These are phyloP conservation scores for Mycena chlorophos DNA, from an alignment of 768 basidiomycete genomes.

Conservation along the genomic window DNA sequence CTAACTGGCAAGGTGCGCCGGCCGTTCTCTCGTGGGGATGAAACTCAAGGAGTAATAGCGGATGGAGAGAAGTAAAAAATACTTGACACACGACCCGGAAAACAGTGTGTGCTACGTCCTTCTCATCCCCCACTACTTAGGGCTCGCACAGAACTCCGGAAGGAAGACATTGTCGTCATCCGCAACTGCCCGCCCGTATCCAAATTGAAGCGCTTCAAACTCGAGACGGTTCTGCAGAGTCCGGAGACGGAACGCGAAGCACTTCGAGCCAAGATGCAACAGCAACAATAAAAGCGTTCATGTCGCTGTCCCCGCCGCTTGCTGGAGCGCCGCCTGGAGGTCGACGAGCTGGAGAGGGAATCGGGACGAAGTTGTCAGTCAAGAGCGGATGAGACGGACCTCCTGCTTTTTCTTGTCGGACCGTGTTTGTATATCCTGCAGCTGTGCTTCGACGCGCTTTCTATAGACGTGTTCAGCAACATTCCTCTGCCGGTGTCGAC, in stretches of 20 bases:
- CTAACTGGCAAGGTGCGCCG: constrained; percentile 68
- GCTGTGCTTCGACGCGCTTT: constrained; percentile 77
- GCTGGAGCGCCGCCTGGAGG: constrained; percentile 60
- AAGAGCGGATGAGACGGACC: constrained; percentile 44
- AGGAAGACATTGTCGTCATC: constrained; percentile 73
- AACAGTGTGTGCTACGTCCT: constrained; percentile 52
- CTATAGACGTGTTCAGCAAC: constrained; percentile 24
- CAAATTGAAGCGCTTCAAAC: constrained; percentile 71
- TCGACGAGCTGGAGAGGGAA: constrained; percentile 56
- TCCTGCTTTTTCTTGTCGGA: constrained; percentile 82
- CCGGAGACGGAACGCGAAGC: constrained; percentile 59
- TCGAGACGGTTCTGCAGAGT: constrained; percentile 67
- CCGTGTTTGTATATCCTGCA: constrained; percentile 76
- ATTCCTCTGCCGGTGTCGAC: not conserved
- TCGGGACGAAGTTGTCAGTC: constrained; percentile 6
- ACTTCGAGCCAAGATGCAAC: constrained; percentile 4
- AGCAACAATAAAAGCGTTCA: constrained; percentile 13
- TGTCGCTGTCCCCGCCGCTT: constrained; percentile 29
- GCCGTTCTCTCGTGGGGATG: not conserved
- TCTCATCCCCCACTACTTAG: constrained; percentile 8
- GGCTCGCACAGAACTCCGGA: constrained; percentile 51
- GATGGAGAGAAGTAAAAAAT: constrained; percentile 76
- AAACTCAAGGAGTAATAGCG: constrained; percentile 41
- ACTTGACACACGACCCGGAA: constrained; percentile 70
- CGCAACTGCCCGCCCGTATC: constrained; percentile 83